Evolutionary conservation across 1,284 basidiomycete species (phyloP), one percentile per base, ranked within the genome.

Genomic region (Sutorius eximius): DNA sequence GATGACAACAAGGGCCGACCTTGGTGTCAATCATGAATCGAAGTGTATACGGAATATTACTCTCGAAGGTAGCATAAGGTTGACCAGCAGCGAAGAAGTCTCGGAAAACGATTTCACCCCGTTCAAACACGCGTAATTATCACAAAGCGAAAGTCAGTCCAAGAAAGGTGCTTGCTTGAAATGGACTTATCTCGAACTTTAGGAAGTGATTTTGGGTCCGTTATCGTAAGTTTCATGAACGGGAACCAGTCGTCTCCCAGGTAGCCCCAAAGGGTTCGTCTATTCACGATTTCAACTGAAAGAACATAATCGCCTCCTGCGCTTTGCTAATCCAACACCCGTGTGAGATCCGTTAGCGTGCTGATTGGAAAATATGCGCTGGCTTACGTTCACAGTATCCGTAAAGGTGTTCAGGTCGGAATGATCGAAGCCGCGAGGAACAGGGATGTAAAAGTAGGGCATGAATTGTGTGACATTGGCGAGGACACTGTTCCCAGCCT

Each of bases 1-100:
- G 8, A 27, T 13, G 41, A 34, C 29, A 46, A 20, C 32, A 52
- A 29, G 24, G 22, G 61, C 61, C 3, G 36, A 92, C 93, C 78
- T 93, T 87, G 5, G 91, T 90, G 66, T 98, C 95, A 58, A 98
- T 94, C 95, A 98, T 98, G 71, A 97, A 98, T 5, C 95, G 85
- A 44, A 98, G 75, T 2, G 82, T 86, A 65, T 92, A 98, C 0
- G 83, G 83, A 52, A 98, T 90, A 67, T 98, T 97, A 67, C 93
- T 96, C 71, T 98, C 95, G 61, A 82, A 98, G 0, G 95, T 97
- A 42, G 85, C 64, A 20, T 77, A 73, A 20, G 67, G 61, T 37
- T 81, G 82, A 5, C 73, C 74, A 0, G 58, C 52, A 16, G 75
- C 63, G 64, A 93, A 93, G 16, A 92, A 73, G 45, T 81, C 83